Percentiles rank a stretch among this genome's conserved stretches.
phyloP scores from a whole-genome alignment of 2,329 filamentous ascomycete species.

The Alternaria viburni region DNA sequence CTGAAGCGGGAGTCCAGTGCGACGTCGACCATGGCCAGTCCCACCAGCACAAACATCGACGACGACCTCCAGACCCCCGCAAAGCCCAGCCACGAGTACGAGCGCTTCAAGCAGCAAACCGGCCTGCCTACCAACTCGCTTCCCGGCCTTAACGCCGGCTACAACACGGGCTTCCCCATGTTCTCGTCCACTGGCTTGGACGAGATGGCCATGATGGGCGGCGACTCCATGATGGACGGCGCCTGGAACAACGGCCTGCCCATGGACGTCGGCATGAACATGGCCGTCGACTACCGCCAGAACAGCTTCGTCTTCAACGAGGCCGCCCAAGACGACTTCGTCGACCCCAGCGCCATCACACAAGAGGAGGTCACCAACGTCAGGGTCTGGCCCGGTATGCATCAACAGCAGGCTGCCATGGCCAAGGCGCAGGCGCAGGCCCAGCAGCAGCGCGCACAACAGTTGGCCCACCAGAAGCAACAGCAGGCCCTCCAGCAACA shows the following conservation, averaged over 20 bases:
- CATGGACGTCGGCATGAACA: slow-evolving; percentile 67
- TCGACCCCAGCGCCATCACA: slow-evolving; percentile 77
- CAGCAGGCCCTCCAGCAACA: slow-evolving; percentile 42
- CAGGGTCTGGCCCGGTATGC: slow-evolving; percentile 90
- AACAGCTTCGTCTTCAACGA: slow-evolving; percentile 67
- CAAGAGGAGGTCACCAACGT: slow-evolving; percentile 68
- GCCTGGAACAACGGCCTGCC: slow-evolving; percentile 61
- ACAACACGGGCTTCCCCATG: slow-evolving; percentile 48
- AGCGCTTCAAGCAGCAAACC: slow-evolving; percentile 93
- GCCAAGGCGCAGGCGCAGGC: slow-evolving; percentile 45
- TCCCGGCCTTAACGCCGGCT: slow-evolving; percentile 73
- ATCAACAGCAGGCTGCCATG: slow-evolving; percentile 80
- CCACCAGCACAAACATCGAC: slow-evolving; percentile 60
- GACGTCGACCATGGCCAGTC: slow-evolving; percentile 59
- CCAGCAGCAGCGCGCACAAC: slow-evolving; percentile 54
- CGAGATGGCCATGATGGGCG: slow-evolving; percentile 66
- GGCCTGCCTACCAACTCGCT: slow-evolving; percentile 86
- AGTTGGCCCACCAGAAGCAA: slow-evolving; percentile 49
- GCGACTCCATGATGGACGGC: slow-evolving; percentile 59
- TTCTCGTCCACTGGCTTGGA: slow-evolving; percentile 70
- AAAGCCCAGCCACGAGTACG: slow-evolving; percentile 92
- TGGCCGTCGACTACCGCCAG: slow-evolving; percentile 65
- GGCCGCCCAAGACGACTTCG: slow-evolving; percentile 58
- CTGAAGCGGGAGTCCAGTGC: slow-evolving; percentile 60
- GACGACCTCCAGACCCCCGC: slow-evolving; percentile 66